phyloP scores from a whole-genome alignment of 768 basidiomycete species.

The Hortiboletus campestris region DNA sequence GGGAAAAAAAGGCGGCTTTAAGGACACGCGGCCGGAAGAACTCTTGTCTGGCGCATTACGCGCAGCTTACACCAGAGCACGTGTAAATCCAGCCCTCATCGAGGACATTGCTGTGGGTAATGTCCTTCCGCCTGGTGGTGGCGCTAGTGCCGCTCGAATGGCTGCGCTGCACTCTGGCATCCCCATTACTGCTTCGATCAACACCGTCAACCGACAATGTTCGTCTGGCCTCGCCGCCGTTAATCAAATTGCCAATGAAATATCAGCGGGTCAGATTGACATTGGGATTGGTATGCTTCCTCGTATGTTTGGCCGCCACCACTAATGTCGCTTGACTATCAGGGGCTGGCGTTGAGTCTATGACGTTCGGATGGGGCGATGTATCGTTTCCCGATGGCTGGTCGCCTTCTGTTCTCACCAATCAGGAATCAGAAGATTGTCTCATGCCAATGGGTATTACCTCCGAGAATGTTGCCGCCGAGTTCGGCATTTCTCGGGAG shows the following conservation, averaged over 20 bases:
- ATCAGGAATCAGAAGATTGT: slow-evolving; percentile 76
- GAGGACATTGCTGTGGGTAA: slow-evolving; percentile 87
- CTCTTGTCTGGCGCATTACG: slow-evolving; percentile 74
- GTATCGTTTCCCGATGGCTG: slow-evolving; percentile 53
- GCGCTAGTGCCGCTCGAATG: slow-evolving; percentile 80
- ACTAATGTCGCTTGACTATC: slow-evolving; percentile 4
- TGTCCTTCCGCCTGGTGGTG: slow-evolving; percentile 84
- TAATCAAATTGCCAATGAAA: slow-evolving; percentile 79
- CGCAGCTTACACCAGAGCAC: slow-evolving; percentile 64
- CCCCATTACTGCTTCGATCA: slow-evolving; percentile 67
- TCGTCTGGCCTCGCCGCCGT: slow-evolving; percentile 84
- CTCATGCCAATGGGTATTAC: slow-evolving; percentile 90
- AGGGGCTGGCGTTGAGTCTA: slow-evolving; percentile 89
- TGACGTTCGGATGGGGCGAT: slow-evolving; percentile 76
- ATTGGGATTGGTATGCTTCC: slow-evolving; percentile 74
- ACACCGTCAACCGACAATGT: slow-evolving; percentile 90
- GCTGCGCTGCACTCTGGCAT: slow-evolving; percentile 85
- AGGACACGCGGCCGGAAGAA: slow-evolving; percentile 84
- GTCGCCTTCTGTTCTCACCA: slow-evolving; percentile 63
- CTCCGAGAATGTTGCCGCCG: slow-evolving; percentile 86
- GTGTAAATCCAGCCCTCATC: slow-evolving; percentile 77
- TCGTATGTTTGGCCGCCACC: slow-evolving; percentile 2
- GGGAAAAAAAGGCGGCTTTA: slow-evolving; percentile 87
- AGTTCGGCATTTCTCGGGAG: slow-evolving; percentile 70
- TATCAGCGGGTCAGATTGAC: slow-evolving; percentile 76